Base-by-base conservation (phyloP, 139 green algal species). In the Chlorella sp. region DNA sequence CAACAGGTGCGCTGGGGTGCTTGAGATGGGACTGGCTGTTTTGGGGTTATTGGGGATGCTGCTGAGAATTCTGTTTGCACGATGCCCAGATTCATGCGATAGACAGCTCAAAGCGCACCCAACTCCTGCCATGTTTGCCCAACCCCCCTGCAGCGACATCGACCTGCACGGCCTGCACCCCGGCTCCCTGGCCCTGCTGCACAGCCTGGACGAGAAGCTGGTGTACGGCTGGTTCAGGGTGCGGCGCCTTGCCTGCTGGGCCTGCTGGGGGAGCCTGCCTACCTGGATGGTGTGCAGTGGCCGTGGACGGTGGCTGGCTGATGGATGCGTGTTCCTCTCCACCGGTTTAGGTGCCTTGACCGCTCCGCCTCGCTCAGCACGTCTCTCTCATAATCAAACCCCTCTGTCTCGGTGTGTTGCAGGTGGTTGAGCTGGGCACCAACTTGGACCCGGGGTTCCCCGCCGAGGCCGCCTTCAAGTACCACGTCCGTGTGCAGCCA, bases 171-270 rank as follows among this genome's bases (percentile, higher is more conserved):
- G 60, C 9, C 77, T 83, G 77, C 40, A 83, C 41, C 26, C 44
- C 26, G 77, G 77, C 60, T 74, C 73, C 60, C 56, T 83, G 77
- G 77, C 77, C 30, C 34, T 83, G 34, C 73, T 83, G 77, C 77
- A 83, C 77, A 74, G 60, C 60, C 40, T 83, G 58, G 77, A 83
- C 41, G 77, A 83, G 40, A 41, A 41, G 9, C 38, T 73, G 11
- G 60, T 83, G 6, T 83, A 83, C 60, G 77, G 77, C 77, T 62
- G 40, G 60, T 83, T 83, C 60, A 56, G 43, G 77, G 77, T 82
- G 76, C 1, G n/a, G n/a, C n/a, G n/a, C n/a, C n/a, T n/a, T n/a
- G 73, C 11, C 32, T 24, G 67, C 5, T 8, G 8, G 67, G 67
- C n/a, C 17, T 24, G 67, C 34, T 74, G 32, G 13, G 9, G 2